Base-by-base conservation (phyloP, 2,329 filamentous ascomycete species). In the Stachybotrys chartarum region DNA sequence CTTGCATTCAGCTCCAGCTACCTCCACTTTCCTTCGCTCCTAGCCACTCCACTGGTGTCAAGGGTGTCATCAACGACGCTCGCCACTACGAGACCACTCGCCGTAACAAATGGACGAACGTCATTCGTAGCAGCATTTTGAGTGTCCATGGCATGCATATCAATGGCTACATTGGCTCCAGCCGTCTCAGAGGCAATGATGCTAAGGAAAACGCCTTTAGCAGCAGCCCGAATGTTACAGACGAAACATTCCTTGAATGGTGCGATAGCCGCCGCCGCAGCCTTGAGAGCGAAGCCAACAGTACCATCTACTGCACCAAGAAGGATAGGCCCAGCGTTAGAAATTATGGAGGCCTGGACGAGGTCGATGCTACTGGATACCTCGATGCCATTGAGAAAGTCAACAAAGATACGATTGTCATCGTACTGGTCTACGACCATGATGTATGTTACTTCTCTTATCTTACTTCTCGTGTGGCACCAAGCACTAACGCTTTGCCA, bases 401-500 rank as follows among this genome's bases (percentile, higher is more conserved):
- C 46, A 48, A 48, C 46, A 48, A n/a, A 24, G 46, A 48, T 14
- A 48, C 46, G 12, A 48, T 48, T 24, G 46, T 48, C 12, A 48
- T 48, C 18, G 46, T 48, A n/a, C 18, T 48, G 12, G 18, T 24
- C 46, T 48, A 48, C 18, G 46, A 24, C 18, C 46, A 48, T 48
- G 46, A 8, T 14, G 46, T 48, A 48, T 44, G 16, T 44, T 44
- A 44, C 39, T 10, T 44, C 39, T 44, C 39, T 44, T 16, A 44
- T 44, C 39, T 44, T 44, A 44, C 39, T 44, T 44, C 39, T 44
- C 39, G 30, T n/a, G 11, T n/a, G n/a, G 12, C 18, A 49, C 45
- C 11, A 45, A 59, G 32, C 61, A 48, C 46, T 68, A 62, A 66
- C 55, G 30, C 60, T 66, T 68, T 62, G 60, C 55, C 60, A 96